Conservation (phyloP, 2,329 filamentous ascomycete species). For the Purpureocillium lavendulum region DNA sequence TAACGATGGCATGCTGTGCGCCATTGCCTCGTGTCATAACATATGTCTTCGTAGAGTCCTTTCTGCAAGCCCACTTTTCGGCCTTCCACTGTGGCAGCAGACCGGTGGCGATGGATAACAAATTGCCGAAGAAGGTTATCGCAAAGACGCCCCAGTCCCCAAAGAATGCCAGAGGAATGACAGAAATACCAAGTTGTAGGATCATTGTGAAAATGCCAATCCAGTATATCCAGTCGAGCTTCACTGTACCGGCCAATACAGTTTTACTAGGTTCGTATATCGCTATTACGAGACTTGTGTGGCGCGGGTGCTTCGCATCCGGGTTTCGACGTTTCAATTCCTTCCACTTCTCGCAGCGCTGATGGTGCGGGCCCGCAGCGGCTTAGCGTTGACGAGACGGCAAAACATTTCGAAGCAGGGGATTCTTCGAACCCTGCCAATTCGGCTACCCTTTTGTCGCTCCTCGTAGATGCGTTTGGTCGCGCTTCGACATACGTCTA, state of each 20-base stretch:
- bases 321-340: conserved; percentile 1
- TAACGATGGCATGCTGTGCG: conserved; percentile 27
- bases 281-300: conserved; percentile 17
- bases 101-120: conserved; percentile 24
- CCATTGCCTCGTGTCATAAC: conserved; percentile 32
- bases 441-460: no score
- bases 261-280: conserved; percentile 12
- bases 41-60: conserved; percentile 17
- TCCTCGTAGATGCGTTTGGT: no score
- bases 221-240: conserved; percentile 15
- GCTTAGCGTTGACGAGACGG: no score
- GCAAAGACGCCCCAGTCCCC: conserved; percentile 31
- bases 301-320: conserved; percentile 7
- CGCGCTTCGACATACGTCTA: no score
- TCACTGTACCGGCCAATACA: conserved; percentile 3
- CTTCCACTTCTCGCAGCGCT: no score
- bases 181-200: conserved; percentile 24
- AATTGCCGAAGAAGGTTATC: conserved; percentile 26
- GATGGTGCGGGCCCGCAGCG: no score
- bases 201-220: conserved; percentile 15
- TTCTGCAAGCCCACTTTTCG: conserved; percentile 34
- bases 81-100: conserved; percentile 29
- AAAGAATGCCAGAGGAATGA: conserved; percentile 20
- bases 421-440: no score
- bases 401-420: no score